A percentile compares a stretch with the other conserved stretches of the same genome.
phyloP scores from a whole-genome alignment of 495 filamentous ascomycete species.

The Xeromyces bisporus region DNA sequence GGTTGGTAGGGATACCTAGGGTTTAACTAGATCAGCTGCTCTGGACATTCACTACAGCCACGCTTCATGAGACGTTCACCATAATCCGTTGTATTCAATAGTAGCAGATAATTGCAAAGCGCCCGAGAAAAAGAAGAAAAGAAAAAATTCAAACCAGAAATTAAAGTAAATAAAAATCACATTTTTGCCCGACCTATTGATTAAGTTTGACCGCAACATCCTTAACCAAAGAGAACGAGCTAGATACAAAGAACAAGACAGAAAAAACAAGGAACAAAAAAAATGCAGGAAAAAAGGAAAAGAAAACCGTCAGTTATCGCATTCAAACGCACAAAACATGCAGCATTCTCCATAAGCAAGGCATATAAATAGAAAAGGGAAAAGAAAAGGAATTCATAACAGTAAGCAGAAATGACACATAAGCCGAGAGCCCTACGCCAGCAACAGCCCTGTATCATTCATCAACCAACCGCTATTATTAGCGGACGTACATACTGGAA shows the following conservation, averaged over 20 bases:
- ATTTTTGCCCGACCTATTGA: constrained; percentile 29
- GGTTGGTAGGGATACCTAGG: too few species aligned
- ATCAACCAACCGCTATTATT: constrained; percentile 12
- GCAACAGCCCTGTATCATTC: constrained; percentile 5
- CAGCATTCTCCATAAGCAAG: constrained; percentile 27
- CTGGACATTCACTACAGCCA: too few species aligned
- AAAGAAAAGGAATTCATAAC: constrained; percentile 26
- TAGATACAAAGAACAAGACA: constrained; percentile 22
- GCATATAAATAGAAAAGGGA: constrained; percentile 23
- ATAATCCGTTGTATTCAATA: too few species aligned
- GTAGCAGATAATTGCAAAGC: too few species aligned
- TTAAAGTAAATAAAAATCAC: constrained; percentile 28
- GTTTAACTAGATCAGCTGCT: too few species aligned
- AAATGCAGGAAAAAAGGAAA: constrained; percentile 8
- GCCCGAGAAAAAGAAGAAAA: too few species aligned
- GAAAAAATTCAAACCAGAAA: too few species aligned
- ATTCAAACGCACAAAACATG: constrained; percentile 25
- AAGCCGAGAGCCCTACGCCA: constrained; percentile 2
- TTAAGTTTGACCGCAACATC: constrained; percentile 23
- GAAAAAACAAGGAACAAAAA: constrained; percentile 10
- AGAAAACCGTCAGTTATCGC: constrained; percentile 27
- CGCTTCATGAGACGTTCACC: too few species aligned
- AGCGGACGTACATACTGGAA: constrained; percentile 20
- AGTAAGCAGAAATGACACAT: constrained; percentile 2
- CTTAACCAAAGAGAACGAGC: constrained; percentile 29